phyloP scores from a whole-genome alignment of 495 filamentous ascomycete species.

The Penicillium cinerascens region DNA sequence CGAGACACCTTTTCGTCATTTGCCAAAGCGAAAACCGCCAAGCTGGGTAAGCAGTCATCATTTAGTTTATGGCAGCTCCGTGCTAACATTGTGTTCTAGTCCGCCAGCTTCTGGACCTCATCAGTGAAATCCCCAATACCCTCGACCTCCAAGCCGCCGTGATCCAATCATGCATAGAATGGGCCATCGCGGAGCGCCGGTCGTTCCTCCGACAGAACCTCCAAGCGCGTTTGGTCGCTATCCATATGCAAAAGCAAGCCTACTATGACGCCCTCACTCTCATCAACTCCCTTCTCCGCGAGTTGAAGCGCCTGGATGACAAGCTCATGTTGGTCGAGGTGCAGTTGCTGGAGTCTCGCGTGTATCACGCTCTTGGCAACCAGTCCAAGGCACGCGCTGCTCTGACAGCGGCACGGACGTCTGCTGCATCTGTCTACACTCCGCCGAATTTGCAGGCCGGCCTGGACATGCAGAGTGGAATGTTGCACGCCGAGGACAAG shows the following conservation, averaged over 20 bases:
- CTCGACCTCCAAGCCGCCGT: conserved; percentile 88
- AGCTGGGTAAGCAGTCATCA: conserved; percentile 67
- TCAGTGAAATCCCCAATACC: conserved; percentile 88
- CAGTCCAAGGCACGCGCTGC: conserved; percentile 93
- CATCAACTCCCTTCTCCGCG: conserved; percentile 90
- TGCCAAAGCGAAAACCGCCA: conserved; percentile 97
- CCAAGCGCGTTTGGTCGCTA: conserved; percentile 86
- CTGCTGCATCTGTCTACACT: conserved; percentile 93
- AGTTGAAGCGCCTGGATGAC: conserved; percentile 96
- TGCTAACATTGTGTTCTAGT: conserved; percentile 50
- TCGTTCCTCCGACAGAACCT: conserved; percentile 97
- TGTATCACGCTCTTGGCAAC: conserved; percentile 97
- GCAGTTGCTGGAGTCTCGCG: conserved; percentile 91
- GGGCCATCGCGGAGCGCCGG: conserved; percentile 88
- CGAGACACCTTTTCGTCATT: conserved; percentile 89
- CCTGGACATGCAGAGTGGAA: conserved; percentile 97
- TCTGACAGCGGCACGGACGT: conserved; percentile 88
- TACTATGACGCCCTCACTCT: conserved; percentile 96
- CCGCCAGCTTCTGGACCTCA: conserved; percentile 93
- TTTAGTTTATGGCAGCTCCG: not conserved
- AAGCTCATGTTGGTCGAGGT: conserved; percentile 99
- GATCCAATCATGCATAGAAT: conserved; percentile 98
- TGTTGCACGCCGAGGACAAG: conserved; percentile 96
- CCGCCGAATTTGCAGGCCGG: conserved; percentile 93
- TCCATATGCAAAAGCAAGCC: conserved; percentile 93